Percentiles rank a stretch among this genome's conserved stretches.
These are phyloP conservation scores for Fremontodendron californicum DNA, from an alignment of 345 rosid genomes.

Conservation along the genomic window DNA sequence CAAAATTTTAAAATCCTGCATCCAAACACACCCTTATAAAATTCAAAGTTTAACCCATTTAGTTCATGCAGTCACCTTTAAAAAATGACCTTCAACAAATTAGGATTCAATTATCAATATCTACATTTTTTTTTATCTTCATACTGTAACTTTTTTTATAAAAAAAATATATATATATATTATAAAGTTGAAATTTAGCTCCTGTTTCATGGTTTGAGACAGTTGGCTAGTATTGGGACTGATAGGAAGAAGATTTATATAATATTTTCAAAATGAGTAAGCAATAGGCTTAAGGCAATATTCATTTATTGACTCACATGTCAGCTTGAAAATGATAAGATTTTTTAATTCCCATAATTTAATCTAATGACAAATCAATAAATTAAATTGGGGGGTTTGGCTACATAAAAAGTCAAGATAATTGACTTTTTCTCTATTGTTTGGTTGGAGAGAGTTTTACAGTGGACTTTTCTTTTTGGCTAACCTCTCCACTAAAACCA, in stretches of 20 bases:
- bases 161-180: no score
- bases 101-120: no score
- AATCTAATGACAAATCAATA: conserved; percentile 4
- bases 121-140: no score
- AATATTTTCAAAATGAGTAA: background rate
- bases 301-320: conserved; percentile 16
- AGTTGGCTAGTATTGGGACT: conserved; percentile 32
- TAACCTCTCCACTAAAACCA: conserved; percentile 8
- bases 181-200: background rate
- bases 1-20: no score
- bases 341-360: conserved; percentile 6
- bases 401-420: conserved; percentile 18
- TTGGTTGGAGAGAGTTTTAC: conserved; percentile 13
- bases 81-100: no score
- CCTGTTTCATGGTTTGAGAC: conserved; percentile 45
- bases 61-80: no score
- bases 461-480: background rate
- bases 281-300: background rate
- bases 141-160: no score
- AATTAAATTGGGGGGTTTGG: conserved; percentile 1
- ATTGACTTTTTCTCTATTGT: conserved; percentile 22
- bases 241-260: background rate
- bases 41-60: no score
- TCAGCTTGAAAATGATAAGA: conserved; percentile 21
- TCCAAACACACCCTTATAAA: no score